Conservation (phyloP, 148 eudicot genomes). For the Fagopyrum tataricum region DNA sequence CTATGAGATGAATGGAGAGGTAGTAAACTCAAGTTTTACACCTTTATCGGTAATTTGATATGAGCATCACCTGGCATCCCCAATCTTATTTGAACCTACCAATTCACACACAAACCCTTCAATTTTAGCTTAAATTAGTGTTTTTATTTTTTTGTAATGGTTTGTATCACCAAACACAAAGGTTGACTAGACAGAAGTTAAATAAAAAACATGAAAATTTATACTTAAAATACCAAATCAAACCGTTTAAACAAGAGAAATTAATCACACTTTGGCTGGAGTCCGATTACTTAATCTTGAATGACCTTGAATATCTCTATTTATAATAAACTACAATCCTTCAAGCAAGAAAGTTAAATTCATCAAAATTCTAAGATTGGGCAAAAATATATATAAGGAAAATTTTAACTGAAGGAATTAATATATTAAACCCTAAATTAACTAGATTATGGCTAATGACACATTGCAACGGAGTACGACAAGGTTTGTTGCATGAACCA, state of each 20-base stretch:
- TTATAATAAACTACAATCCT: no score
- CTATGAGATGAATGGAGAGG: conserved; percentile 97
- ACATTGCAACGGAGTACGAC: background rate
- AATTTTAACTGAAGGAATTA: background rate
- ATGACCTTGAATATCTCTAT: no score
- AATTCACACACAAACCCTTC: background rate
- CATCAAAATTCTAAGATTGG: background rate
- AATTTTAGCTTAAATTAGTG: no score
- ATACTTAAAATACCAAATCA: no score
- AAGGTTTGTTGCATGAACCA: background rate
- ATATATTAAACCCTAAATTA: background rate
- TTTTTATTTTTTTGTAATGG: no score
- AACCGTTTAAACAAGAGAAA: no score
- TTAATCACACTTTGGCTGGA: no score
- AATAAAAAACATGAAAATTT: no score
- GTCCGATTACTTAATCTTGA: no score
- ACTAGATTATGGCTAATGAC: background rate
- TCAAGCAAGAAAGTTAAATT: no score
- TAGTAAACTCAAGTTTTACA: conserved; percentile 13
- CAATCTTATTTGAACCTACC: background rate
- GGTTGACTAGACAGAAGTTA: no score
- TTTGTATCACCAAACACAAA: no score
- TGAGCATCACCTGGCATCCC: background rate
- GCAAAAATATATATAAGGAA: background rate
- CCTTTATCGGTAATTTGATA: background rate